A percentile compares a stretch with the other conserved stretches of the same genome.
Evolutionary conservation across 73 alveolate genomes (phyloP).

Genomic region (Symbiodinium pilosum): DNA sequence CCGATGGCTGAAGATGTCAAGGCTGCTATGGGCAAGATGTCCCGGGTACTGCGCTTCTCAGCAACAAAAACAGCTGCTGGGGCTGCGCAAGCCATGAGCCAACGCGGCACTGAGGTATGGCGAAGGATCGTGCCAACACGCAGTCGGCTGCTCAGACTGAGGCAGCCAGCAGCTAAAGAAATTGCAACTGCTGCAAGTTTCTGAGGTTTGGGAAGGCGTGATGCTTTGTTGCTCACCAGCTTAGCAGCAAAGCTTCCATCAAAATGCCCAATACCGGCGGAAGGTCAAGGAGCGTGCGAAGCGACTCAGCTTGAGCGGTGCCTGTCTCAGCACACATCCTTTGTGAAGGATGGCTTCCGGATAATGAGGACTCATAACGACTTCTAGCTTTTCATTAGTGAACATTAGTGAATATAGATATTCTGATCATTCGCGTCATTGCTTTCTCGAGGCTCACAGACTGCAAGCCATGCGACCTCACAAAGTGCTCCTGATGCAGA

Average conservation of each 20-base stretch:
- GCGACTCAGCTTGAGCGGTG: neutral
- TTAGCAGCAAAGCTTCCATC: neutral
- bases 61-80: neutral
- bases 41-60: slow-evolving; percentile 59
- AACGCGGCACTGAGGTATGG: neutral
- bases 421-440: too few species aligned
- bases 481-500: too few species aligned
- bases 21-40: slow-evolving; percentile 67
- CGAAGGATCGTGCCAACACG: slow-evolving; percentile 53
- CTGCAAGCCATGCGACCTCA: too few species aligned
- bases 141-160: neutral
- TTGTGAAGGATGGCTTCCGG: too few species aligned
- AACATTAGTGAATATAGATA: too few species aligned
- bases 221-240: neutral
- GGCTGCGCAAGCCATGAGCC: neutral
- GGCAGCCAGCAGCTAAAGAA: neutral
- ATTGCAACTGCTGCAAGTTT: neutral
- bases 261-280: neutral
- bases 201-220: slow-evolving; percentile 6
- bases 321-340: too few species aligned
- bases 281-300: neutral
- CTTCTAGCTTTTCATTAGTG: too few species aligned
- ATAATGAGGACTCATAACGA: too few species aligned
- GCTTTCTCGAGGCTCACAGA: too few species aligned
- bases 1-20: slow-evolving; percentile 62